phyloP scores from a whole-genome alignment of 2,329 filamentous ascomycete genomes.

The Trichoderma lentiforme region DNA sequence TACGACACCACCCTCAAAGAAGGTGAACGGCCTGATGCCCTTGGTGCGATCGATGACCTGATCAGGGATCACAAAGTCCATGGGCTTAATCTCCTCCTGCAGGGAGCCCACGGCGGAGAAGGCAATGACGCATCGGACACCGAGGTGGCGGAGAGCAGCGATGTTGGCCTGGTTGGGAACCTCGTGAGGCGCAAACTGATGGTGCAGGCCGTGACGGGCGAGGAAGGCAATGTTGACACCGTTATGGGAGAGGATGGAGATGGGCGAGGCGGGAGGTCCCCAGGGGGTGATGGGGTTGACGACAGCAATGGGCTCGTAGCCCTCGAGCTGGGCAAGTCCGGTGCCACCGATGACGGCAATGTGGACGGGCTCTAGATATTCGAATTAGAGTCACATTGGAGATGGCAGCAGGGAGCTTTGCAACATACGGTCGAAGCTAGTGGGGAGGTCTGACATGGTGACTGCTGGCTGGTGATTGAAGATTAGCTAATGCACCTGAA shows the following conservation, averaged over 20 bases:
- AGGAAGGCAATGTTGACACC: constrained; percentile 86
- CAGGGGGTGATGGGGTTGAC: constrained; percentile 80
- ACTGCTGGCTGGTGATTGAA: neutral
- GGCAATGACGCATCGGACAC: constrained; percentile 86
- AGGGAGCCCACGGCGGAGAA: constrained; percentile 94
- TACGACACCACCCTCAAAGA: constrained; percentile 89
- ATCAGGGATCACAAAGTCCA: constrained; percentile 95
- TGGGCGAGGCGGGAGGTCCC: constrained; percentile 72
- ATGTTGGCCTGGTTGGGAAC: constrained; percentile 95
- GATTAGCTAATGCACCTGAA: neutral
- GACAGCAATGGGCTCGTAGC: constrained; percentile 79
- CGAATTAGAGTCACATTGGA: neutral
- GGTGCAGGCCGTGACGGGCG: constrained; percentile 83
- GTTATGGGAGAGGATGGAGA: constrained; percentile 84
- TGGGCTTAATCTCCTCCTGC: constrained; percentile 87
- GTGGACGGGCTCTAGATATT: constrained; percentile 59
- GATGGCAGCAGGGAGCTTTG: neutral
- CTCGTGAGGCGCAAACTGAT: constrained; percentile 89
- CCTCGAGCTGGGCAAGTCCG: constrained; percentile 80
- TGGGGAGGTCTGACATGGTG: constrained; percentile 53
- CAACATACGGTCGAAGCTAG: constrained; percentile 55
- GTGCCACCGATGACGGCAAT: constrained; percentile 94
- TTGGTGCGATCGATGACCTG: constrained; percentile 98
- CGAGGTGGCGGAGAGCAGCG: constrained; percentile 87
- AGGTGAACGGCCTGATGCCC: constrained; percentile 89